Base-by-base conservation (phyloP, 2,329 filamentous ascomycete genomes). In the Fulvia fulva region DNA sequence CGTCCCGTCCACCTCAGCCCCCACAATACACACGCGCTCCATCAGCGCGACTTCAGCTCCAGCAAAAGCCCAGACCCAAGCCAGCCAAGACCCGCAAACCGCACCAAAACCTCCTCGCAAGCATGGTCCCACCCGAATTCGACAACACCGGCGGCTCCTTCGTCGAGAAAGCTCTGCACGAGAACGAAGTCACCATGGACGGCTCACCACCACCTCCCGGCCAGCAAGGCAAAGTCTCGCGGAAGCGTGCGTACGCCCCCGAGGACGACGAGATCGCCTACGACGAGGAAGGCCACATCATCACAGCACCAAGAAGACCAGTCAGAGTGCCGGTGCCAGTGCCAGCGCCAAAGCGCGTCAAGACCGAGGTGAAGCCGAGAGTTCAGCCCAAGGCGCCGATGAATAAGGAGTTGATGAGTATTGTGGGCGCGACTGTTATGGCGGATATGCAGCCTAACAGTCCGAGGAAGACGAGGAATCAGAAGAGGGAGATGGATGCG, bases 381-480 rank as follows among this genome's bases (percentile, higher is more conserved):
- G 59, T 59, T 60, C 16, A 70, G 70, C 11, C 23, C n/a, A 50
- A 50, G 25, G 2, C 26, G 9, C 23, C n/a, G 3, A 30, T 50
- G 8, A 26, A 12, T 12, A 50, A 32, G 47, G 47, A 50, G 14
- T 21, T 50, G 25, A 50, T 50, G 47, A 26, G 26, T 21, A 50
- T 50, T 30, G 47, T 50, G n/a, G 25, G 47, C 11, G 26, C 47
- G 11, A 30, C 6, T 16, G 47, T 50, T 2, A 28, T 50, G 23
- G 26, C n/a, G n/a, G 26, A 50, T 30, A 26, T 28, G 47, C 41
- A 44, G 16, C 12, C 23, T 1, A 32, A 28, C 51, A 71, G 50
- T 44, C 57, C 62, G 23, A 55, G 59, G 22, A 54, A 63, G 57
- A 63, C 62, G 11, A 52, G 62, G 32, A 53, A 32, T 16, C 59